A percentile compares a stretch with the other conserved stretches of the same genome.
Conservation (phyloP, 2,329 filamentous ascomycete species). For the Biscogniauxia sp. region DNA sequence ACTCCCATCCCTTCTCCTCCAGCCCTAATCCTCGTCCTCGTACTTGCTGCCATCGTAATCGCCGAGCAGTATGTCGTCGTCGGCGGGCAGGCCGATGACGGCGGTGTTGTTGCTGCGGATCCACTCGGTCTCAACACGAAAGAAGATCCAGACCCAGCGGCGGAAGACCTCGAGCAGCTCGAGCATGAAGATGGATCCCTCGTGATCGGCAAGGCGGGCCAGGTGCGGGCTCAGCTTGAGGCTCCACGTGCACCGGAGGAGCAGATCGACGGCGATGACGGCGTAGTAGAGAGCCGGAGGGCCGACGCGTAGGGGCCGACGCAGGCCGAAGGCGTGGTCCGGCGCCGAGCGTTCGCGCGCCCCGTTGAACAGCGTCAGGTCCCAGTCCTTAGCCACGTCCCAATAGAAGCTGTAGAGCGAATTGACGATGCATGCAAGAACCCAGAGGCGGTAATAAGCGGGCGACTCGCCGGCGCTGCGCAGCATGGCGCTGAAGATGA, state of each 20-base stretch:
- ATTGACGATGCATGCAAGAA: constrained; percentile 74
- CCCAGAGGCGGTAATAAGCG: constrained; percentile 58
- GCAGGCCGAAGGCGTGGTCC: constrained; percentile 74
- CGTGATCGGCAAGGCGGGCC: constrained; percentile 80
- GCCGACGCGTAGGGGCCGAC: constrained; percentile 71
- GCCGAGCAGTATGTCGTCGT: constrained; percentile 72
- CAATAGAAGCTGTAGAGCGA: constrained; percentile 97
- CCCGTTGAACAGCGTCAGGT: constrained; percentile 75
- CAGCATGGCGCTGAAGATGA: constrained; percentile 74
- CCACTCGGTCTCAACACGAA: constrained; percentile 93
- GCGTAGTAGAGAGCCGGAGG: constrained; percentile 75
- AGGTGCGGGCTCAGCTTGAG: constrained; percentile 81
- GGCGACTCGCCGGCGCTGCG: constrained; percentile 44
- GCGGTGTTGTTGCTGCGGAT: constrained; percentile 57
- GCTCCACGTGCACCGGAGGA: constrained; percentile 87
- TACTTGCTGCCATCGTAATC: constrained; percentile 66
- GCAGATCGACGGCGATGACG: constrained; percentile 74
- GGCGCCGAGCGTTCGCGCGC: constrained; percentile 55
- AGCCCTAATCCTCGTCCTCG: constrained; percentile 48
- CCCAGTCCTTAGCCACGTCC: constrained; percentile 97
- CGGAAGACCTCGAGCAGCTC: constrained; percentile 84
- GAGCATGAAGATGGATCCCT: constrained; percentile 84
- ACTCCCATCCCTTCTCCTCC: neutral
- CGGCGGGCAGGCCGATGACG: constrained; percentile 41
- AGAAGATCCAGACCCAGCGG: constrained; percentile 96